A percentile compares a stretch with the other conserved stretches of the same genome.
These are phyloP conservation scores for Candida maesae DNA, from an alignment of 805 yeast genomes.

Conservation along the genomic window DNA sequence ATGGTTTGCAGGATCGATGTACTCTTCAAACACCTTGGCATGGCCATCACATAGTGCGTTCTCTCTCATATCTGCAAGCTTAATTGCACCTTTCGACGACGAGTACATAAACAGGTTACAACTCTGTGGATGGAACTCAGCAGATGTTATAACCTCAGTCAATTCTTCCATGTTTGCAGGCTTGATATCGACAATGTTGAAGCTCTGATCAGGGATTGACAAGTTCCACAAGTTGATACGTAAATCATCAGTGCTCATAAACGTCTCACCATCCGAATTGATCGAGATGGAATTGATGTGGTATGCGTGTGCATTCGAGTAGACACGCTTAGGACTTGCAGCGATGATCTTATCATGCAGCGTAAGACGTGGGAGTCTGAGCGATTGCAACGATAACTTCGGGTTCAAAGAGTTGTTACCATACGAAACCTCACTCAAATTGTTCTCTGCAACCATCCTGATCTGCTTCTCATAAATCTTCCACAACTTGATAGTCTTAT, in stretches of 20 bases:
- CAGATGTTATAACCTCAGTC: conserved; percentile 95
- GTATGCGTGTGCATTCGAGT: conserved; percentile 96
- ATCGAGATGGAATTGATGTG: conserved; percentile 95
- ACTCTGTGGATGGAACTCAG: conserved; percentile 90
- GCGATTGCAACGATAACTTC: conserved; percentile 35
- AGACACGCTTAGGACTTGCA: conserved; percentile 88
- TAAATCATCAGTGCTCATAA: conserved; percentile 87
- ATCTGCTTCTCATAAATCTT: conserved; percentile 89
- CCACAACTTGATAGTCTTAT: conserved; percentile 98
- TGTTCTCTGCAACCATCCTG: conserved; percentile 88
- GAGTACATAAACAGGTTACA: conserved; percentile 96
- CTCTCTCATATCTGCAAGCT: conserved; percentile 93
- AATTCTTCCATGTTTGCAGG: conserved; percentile 99
- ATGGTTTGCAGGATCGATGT: conserved; percentile 86
- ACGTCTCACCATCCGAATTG: conserved; percentile 95
- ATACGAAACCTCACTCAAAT: conserved; percentile 48
- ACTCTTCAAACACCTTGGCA: conserved; percentile 86
- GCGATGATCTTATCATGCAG: conserved; percentile 93
- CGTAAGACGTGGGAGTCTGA: conserved; percentile 84
- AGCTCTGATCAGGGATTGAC: conserved; percentile 89
- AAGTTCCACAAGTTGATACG: conserved; percentile 95
- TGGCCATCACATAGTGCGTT: conserved; percentile 92
- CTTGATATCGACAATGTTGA: conserved; percentile 95
- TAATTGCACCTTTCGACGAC: conserved; percentile 91
- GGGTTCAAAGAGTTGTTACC: conserved; percentile 5